Conservation (phyloP, 2,329 filamentous ascomycete species). For the Xenoacremonium recifei region DNA sequence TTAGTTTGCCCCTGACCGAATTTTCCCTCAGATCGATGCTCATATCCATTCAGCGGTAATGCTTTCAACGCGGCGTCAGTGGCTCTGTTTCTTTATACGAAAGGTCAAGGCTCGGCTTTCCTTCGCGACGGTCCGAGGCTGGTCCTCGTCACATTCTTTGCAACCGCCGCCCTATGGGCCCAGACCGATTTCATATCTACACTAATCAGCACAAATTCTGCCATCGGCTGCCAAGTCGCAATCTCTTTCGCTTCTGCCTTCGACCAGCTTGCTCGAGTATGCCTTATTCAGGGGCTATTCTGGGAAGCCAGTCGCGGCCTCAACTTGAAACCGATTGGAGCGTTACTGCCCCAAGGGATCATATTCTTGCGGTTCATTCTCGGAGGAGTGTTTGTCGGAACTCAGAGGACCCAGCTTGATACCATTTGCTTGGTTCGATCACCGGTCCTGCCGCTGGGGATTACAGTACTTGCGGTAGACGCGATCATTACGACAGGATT, state of each 20-base stretch:
- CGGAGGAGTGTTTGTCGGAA: constrained; percentile 53
- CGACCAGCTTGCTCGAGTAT: constrained; percentile 55
- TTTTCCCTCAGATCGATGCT: too few species aligned
- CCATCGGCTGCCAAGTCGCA: constrained; percentile 49
- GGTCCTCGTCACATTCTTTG: constrained; percentile 58
- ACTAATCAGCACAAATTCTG: constrained; percentile 42
- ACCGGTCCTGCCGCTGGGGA: constrained; percentile 42
- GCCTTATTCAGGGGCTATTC: constrained; percentile 53
- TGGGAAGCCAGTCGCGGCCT: constrained; percentile 46
- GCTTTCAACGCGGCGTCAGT: constrained; percentile 51
- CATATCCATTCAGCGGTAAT: constrained; percentile 47
- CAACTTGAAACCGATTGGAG: constrained; percentile 33
- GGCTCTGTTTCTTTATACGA: constrained; percentile 45
- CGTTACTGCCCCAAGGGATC: constrained; percentile 44
- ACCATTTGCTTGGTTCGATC: constrained; percentile 51
- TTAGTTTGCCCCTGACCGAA: too few species aligned
- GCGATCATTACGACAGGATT: constrained; percentile 43
- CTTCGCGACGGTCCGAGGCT: constrained; percentile 61
- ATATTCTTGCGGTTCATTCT: constrained; percentile 49
- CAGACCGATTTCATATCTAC: constrained; percentile 50
- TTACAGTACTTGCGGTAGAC: constrained; percentile 45
- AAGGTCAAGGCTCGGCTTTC: constrained; percentile 46
- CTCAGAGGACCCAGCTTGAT: constrained; percentile 51
- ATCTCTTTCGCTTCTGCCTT: constrained; percentile 53
- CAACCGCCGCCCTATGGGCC: constrained; percentile 53